Evolutionary conservation across 2,329 filamentous ascomycete genomes (phyloP), one percentile per base, ranked within the genome.

Genomic region (Epichloe typhina): DNA sequence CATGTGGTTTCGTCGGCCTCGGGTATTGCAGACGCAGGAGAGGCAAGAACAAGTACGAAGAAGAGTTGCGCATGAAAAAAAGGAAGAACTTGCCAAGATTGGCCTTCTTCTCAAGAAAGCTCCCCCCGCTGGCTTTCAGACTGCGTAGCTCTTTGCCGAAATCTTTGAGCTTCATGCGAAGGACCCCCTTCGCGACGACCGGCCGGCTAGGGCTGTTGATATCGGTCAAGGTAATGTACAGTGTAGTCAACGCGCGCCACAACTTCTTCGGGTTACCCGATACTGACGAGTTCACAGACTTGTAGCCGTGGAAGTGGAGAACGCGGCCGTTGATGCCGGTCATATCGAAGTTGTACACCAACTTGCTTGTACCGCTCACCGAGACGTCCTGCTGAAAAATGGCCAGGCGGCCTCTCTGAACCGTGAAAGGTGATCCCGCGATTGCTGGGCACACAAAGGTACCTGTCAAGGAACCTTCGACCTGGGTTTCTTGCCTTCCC

Each of bases 321-420:
- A 65, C 67, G 43, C 69, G 66, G 13, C 76, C 76, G 53, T 77
- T 66, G 4, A 73, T 68, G 5, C 76, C 76, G 26, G 68, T 68
- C 72, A 84, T 75, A 56, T 78, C 75, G 53, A 83, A 79, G 57
- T 81, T 73, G 58, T 84, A 84, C 0, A 73, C 74, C 33, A 84
- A 63, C 54, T 79, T 82, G 31, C 70, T 70, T 5, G 77, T 80
- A 17, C 79, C 78, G 0, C 80, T 72, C 0, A 74, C 70, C 52
- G 73, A 69, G 37, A 69, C 63, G 57, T 81, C 74, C 13, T 69
- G 61, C 36, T 70, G 69, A 58, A 84, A 83, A 19, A 83, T 64
- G 35, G 76, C 72, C 56, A 83, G 78, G 49, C 72, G 66, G 19
- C 80, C 80, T 9, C 73, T 67, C 49, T 75, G 72, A 31, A 83